Base-by-base conservation (phyloP, 495 filamentous ascomycete species). In the Podospora conica region DNA sequence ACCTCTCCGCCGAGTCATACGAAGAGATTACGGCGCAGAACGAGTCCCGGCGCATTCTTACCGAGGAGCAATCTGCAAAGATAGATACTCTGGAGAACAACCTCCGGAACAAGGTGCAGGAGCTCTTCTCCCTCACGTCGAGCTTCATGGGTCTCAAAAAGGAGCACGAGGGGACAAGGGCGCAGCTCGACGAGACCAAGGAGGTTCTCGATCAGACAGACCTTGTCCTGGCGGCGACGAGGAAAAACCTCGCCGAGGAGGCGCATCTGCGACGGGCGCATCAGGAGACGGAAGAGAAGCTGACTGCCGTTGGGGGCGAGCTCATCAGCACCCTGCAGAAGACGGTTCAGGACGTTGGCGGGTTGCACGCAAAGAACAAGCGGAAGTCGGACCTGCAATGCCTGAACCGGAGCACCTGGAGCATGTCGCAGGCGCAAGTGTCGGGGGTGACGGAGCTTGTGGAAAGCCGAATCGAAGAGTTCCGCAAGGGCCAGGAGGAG, bases 51-150 rank as follows among this genome's bases (percentile, higher is more conserved):
- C 80, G 91, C 25, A 96, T 97, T 64, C 83, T 96, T 21, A 91
- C 88, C 68, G 95, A 97, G 69, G 95, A 98, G 75, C 93, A 97
- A 72, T 84, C 85, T 21, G 91, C 93, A 67, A 93, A 91, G 75
- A 96, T 98, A 58, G 94, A 96, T 70, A 90, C 92, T 0, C 90
- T 98, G 81, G 95, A 98, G 70, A 84, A 84, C 24, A 96, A 91
- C 66, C 82, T 98, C 20, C 85, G 91, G 20, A 92, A 96, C 76
- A 97, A 96, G 69, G 88, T 92, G 1, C 91, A 97, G 70, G 92
- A 98, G 73, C 83, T 98, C 9, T 92, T 96, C 73, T 82, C 87
- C 1, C 77, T 96, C 20, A 96, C 91, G 9, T 89, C 87, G 23
- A 92, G 87, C 67, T 94, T 97, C 74, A 92, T 91, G 71, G 85